phyloP scores from a whole-genome alignment of 352 stramenopile species.

The Phytophthora idaei region DNA sequence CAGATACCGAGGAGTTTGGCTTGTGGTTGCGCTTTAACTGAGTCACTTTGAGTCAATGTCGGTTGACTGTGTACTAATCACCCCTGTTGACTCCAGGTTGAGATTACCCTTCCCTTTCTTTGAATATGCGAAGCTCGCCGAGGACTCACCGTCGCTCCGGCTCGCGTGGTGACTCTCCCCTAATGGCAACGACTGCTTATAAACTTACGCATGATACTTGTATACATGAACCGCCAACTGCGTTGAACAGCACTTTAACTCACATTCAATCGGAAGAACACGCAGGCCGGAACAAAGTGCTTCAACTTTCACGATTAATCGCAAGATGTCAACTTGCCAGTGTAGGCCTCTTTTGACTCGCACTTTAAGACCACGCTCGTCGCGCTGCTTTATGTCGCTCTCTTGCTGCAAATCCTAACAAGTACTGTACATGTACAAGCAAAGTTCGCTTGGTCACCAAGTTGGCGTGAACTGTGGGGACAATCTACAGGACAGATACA shows the following conservation, averaged over 20 bases:
- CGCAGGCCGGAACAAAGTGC: slow-evolving; percentile 27
- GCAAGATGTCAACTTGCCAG: slow-evolving; percentile 5
- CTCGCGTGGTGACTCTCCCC: slow-evolving; percentile 17
- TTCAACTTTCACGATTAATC: slow-evolving; percentile 23
- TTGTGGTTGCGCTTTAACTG: slow-evolving; percentile 24
- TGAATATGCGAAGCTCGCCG: slow-evolving; percentile 29
- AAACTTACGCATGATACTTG: not conserved
- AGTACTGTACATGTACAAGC: not conserved
- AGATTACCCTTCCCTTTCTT: slow-evolving; percentile 27
- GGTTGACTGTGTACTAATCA: slow-evolving; percentile 9
- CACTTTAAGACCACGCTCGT: slow-evolving; percentile 12
- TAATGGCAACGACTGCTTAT: not conserved
- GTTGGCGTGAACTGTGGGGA: too few species aligned
- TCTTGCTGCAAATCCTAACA: slow-evolving; percentile 26
- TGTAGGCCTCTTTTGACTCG: not conserved
- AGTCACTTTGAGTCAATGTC: slow-evolving; percentile 17
- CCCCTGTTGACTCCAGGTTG: slow-evolving; percentile 4
- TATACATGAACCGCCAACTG: not conserved
- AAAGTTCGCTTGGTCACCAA: not conserved
- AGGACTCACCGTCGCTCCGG: slow-evolving; percentile 15
- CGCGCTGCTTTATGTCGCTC: slow-evolving; percentile 1
- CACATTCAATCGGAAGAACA: not conserved
- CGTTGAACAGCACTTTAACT: not conserved
- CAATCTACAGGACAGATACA: too few species aligned
- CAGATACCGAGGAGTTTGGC: slow-evolving; percentile 9